Conservation (phyloP, 2,329 filamentous ascomycete species). For the Diplodia intermedia region DNA sequence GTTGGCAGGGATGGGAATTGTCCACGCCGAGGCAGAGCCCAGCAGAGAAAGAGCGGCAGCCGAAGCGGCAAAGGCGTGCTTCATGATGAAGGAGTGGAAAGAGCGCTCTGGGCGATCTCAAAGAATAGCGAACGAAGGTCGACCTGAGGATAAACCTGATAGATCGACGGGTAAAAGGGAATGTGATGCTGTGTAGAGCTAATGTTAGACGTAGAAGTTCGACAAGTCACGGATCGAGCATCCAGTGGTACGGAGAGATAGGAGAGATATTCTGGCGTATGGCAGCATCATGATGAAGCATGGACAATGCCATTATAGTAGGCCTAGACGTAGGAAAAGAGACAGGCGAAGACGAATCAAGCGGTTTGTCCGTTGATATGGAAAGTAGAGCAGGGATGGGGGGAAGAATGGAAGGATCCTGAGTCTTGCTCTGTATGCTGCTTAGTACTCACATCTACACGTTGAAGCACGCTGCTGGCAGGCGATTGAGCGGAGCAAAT, state of each 20-base stretch:
- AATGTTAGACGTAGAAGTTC: background rate
- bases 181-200: background rate
- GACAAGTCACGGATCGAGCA: background rate
- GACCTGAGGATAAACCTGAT: background rate
- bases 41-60: conserved; percentile 3
- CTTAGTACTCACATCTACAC: conserved; percentile 29
- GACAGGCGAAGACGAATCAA: background rate
- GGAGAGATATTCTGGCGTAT: background rate
- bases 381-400: background rate
- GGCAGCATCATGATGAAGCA: background rate
- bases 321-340: too few species aligned
- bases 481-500: background rate
- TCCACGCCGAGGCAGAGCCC: conserved; percentile 2
- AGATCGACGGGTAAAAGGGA: background rate
- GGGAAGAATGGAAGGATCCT: background rate
- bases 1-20: background rate
- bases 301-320: background rate
- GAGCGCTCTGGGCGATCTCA: background rate
- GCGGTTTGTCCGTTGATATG: background rate
- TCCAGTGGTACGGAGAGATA: background rate
- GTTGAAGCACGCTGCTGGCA: background rate
- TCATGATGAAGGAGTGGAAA: conserved; percentile 9
- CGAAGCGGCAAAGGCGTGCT: conserved; percentile 3
- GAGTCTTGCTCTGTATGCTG: background rate
- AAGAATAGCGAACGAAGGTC: background rate